A percentile compares a stretch with the other conserved stretches of the same genome.
Conservation (phyloP, 192 early-diverging fungal species). For the Phlyctochytrium planicorne region DNA sequence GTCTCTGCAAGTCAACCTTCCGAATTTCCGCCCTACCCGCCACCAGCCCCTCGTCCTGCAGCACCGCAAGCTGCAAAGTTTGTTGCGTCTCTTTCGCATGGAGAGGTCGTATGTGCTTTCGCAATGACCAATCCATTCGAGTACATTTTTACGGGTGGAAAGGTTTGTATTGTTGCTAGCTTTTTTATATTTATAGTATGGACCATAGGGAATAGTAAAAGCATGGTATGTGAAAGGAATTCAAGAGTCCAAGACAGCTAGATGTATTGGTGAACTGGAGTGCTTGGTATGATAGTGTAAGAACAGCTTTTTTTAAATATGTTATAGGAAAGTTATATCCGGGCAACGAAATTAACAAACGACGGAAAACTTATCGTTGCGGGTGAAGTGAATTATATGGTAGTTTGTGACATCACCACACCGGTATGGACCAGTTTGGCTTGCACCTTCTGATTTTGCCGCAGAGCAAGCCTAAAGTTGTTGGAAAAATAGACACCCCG, state of each 20-base stretch:
- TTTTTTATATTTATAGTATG: background rate
- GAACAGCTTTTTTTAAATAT: background rate
- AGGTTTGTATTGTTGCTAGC: constrained; percentile 8
- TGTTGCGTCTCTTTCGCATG: background rate
- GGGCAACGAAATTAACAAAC: constrained; percentile 4
- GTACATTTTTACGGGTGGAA: constrained; percentile 15
- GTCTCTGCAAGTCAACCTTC: background rate
- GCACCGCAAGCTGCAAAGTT: background rate
- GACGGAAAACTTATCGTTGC: constrained; percentile 13
- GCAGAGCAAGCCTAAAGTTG: background rate
- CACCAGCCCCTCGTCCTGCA: background rate
- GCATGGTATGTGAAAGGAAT: background rate
- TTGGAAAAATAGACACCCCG: constrained; percentile 9
- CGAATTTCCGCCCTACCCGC: background rate
- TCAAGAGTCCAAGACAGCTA: background rate
- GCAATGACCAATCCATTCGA: constrained; percentile 8
- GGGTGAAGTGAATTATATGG: constrained; percentile 10
- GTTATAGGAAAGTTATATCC: constrained; percentile 6
- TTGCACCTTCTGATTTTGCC: too few relatives aligned
- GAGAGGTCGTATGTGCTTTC: constrained; percentile 14
- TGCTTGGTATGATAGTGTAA: background rate
- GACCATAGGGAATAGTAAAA: background rate
- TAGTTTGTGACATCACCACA: constrained; percentile 9
- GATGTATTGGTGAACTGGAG: background rate
- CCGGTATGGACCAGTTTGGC: too few relatives aligned